Percentiles rank a stretch among this genome's conserved stretches.
phyloP scores from a whole-genome alignment of 441 rosid genomes.

The Populus tomentosa region DNA sequence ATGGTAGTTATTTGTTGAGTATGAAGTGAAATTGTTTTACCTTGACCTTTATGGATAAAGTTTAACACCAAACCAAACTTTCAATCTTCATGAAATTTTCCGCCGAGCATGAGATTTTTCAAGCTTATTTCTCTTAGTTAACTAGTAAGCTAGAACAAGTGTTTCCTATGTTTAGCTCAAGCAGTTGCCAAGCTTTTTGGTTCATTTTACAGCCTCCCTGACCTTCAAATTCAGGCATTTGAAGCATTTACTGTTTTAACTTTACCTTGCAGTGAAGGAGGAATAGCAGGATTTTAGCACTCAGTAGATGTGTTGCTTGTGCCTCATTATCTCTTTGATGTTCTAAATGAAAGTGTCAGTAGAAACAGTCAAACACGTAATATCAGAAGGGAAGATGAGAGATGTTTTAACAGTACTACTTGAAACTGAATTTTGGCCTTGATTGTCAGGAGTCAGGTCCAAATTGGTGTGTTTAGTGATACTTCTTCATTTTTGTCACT shows the following conservation, averaged over 20 bases:
- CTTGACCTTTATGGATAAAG: neutral
- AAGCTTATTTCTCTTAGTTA: neutral
- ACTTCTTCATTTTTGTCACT: neutral
- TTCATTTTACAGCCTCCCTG: neutral
- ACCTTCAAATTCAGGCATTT: neutral
- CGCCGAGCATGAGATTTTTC: neutral
- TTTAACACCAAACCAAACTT: neutral
- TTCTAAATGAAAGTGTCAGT: neutral
- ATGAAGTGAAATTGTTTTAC: neutral
- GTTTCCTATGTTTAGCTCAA: neutral
- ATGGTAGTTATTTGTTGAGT: neutral
- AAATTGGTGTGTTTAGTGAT: neutral
- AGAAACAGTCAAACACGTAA: neutral
- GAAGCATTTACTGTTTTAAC: neutral
- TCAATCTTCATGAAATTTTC: neutral
- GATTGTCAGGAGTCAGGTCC: neutral
- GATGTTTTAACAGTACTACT: neutral
- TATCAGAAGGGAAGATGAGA: neutral
- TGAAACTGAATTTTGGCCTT: neutral
- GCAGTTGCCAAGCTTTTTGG: neutral
- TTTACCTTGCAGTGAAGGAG: neutral
- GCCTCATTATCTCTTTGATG: neutral
- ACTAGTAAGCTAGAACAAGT: neutral
- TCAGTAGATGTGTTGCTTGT: neutral
- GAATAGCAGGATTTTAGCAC: neutral